A percentile compares a stretch with the other conserved stretches of the same genome.
Conservation (phyloP, 2,329 filamentous ascomycete species). For the Dactylella cylindrospora region DNA sequence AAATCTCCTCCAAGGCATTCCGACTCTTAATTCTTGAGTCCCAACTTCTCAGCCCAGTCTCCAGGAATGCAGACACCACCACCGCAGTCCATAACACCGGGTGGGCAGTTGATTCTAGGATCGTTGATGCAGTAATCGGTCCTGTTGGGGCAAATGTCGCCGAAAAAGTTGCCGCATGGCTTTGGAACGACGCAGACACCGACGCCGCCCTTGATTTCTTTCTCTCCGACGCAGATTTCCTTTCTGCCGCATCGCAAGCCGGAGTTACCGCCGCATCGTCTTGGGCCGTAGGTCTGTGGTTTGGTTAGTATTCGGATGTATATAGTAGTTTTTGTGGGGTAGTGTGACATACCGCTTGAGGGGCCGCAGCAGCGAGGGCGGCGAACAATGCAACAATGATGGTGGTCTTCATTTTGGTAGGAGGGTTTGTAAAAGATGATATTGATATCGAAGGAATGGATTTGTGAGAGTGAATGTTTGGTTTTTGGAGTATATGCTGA, state of each 20-base stretch:
- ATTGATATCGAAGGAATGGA: no score
- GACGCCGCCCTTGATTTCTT: constrained; percentile 10
- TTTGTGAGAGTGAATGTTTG: no score
- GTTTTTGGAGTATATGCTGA: no score
- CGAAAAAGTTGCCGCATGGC: constrained; percentile 16
- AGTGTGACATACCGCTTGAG: neutral
- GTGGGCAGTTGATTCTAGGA: constrained; percentile 27
- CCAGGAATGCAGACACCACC: constrained; percentile 23
- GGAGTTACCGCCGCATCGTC: constrained; percentile 5
- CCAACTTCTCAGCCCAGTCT: constrained; percentile 3
- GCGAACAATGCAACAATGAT: constrained; percentile 22
- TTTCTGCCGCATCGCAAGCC: constrained; percentile 1
- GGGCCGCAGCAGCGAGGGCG: constrained; percentile 16
- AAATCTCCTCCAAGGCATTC: no score
- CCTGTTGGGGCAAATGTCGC: neutral
- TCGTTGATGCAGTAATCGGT: constrained; percentile 23
- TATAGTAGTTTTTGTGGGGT: no score
- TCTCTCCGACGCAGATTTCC: constrained; percentile 25
- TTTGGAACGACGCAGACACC: constrained; percentile 14
- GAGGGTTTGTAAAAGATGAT: no score
- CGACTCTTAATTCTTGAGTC: constrained; percentile 29
- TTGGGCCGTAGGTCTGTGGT: no score
- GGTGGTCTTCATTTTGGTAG: constrained; percentile 26
- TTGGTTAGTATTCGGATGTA: no score
- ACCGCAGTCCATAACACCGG: constrained; percentile 24